Evolutionary conservation across 805 yeast species (phyloP), one percentile per base, ranked within the genome.

Genomic region (Pichia sporocuriosa): DNA sequence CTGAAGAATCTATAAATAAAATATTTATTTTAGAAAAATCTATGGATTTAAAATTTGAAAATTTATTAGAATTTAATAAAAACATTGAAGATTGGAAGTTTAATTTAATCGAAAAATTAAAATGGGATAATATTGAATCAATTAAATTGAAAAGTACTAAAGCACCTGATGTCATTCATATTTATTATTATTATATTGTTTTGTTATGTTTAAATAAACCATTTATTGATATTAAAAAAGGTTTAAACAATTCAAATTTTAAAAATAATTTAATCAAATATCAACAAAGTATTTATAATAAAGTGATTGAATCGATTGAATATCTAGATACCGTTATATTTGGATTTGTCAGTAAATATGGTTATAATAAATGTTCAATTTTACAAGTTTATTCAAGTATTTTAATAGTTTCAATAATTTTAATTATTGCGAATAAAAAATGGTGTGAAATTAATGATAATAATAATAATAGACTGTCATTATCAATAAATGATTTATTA

Each of bases 141-240:
- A 4, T 35, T 13, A n/a, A 21, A 26, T 11, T 5, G 6, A 25
- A 26, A 21, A 16, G 32, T n/a, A 27, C 23, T 15, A 77, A 76
- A 48, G 81, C 82, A 0, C 75, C 57, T 2, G 61, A 68, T 17
- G 66, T 76, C 32, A 66, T 73, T 36, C 70, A 77, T 35, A 63
- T 76, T 52, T 76, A 73, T 50, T 75, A 74, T 50, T 79, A 78
- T 54, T 79, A 78, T 52, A 69, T 79, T 34, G 69, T 76, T 2
- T 57, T 73, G 15, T 60, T 79, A n/a, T 77, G 83, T 43, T 66
- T 78, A 39, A 78, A 78, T 51, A 63, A 79, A 32, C 83, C 82
- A 2, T 77, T 78, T 50, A 68, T 45, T 9, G 32, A 21, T 21
- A 27, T 27, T 27, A 32, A 21, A 15, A 32, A 32, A 17, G 13